These are phyloP conservation scores for Murraya koenigii DNA, from an alignment of 345 rosid genomes.

Conservation along the genomic window DNA sequence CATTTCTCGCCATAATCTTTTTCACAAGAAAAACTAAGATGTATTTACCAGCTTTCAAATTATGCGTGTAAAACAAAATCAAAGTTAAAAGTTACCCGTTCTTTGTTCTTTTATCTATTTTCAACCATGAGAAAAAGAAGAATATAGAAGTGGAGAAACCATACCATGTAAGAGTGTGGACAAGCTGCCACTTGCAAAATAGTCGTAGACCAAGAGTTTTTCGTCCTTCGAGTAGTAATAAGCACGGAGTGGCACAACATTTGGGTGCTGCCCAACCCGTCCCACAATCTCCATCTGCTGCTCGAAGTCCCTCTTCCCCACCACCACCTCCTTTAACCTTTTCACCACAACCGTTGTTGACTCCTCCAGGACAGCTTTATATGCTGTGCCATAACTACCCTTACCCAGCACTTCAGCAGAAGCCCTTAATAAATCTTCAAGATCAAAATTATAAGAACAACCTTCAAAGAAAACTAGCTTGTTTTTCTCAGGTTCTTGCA, in stretches of 20 bases:
- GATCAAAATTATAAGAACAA: constrained; percentile 67
- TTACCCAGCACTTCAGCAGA: constrained; percentile 94
- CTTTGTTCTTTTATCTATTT: background rate
- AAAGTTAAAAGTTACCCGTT: background rate
- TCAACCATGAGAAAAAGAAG: background rate
- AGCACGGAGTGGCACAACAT: constrained; percentile 71
- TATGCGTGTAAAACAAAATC: background rate
- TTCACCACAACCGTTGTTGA: constrained; percentile 80
- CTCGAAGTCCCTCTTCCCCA: constrained; percentile 80
- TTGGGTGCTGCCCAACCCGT: constrained; percentile 60
- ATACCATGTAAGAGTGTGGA: constrained; percentile 77
- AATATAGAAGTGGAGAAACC: constrained; percentile 5
- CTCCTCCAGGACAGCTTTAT: constrained; percentile 86
- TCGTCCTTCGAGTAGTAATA: constrained; percentile 92
- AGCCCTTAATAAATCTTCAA: constrained; percentile 85
- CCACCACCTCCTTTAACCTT: constrained; percentile 75
- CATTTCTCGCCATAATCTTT: background rate
- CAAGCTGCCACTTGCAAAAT: constrained; percentile 53
- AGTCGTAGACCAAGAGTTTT: constrained; percentile 81
- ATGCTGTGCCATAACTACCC: constrained; percentile 82
- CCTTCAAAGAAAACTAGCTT: constrained; percentile 88
- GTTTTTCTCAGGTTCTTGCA: constrained; percentile 74
- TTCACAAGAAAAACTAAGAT: background rate
- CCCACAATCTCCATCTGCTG: constrained; percentile 91
- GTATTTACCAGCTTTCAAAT: background rate